Evolutionary conservation across 1,284 basidiomycete genomes (phyloP), one percentile per base, ranked within the genome.

Genomic region (Austropuccinia psidii): DNA sequence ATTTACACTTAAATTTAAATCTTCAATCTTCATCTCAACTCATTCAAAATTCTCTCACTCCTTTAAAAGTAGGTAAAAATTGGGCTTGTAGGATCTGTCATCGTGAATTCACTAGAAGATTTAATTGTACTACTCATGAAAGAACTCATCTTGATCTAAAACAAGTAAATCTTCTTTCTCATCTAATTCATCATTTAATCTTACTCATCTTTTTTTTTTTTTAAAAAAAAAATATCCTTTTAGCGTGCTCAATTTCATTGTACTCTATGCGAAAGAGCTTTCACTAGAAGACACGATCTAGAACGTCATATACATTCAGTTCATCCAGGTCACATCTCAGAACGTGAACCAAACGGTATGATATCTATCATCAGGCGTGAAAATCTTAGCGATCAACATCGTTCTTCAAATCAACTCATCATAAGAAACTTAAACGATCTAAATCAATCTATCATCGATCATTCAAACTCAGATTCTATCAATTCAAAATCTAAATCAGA

Each of bases 101-200:
- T 5, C 60, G 70, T 8, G 35, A 73, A 39, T 73, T 73, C 54
- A 73, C 50, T 31, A 27, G 70, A 17, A 57, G 70, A 31, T 73
- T 73, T 52, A 73, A 73, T 54, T 73, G 70, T 49, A 57, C 70
- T n/a, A 73, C 70, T 7, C 70, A 73, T 33, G 70, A 73, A 52
- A 47, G 70, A 1, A 73, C 70, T n/a, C 70, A 73, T 58, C 52
- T 73, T 19, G 70, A 73, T 55, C 61, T 73, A 29, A 64, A 43
- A 13, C 61, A 73, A 24, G 62, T 66, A 66, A 2, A 27, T 29
- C 7, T 41, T 31, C 11, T 47, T 24, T 6, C 2, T 41, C 39
- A 24, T 3, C 17, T 11, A 21, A 2, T 11, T 7, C 29, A n/a
- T 50, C 43, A 29, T 15, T 21, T 27, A 1, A 33, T 52, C 7